Evolutionary conservation across 1,139 yeast species (phyloP), one percentile per base, ranked within the genome.

Genomic region (Pichia sp.): DNA sequence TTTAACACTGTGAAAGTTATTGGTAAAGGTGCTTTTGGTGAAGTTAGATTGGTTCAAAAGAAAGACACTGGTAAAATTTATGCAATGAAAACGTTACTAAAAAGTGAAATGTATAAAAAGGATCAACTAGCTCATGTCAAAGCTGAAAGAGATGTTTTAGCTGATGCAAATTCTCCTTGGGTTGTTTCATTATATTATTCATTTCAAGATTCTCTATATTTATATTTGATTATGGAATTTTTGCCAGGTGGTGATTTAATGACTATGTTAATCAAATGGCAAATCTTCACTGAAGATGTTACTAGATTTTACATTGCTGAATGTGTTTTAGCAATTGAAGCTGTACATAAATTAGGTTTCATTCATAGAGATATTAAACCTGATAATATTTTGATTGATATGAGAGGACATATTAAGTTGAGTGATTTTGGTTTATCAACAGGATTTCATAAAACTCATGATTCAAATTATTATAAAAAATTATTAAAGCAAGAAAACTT

Each of bases 191-290:
- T 85, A 53, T 84, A 82, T 61, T 85, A 85, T 62, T 85, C 94
- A 1, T 85, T 85, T 67, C 94, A 85, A 65, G 94, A 85, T 67
- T 65, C 84, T 1, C 83, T 83, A 58, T 84, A 85, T 60, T 68
- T 85, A 53, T 85, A 85, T 61, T 71, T 85, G 59, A 85, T 85
- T 57, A 85, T 85, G 94, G 94, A 85, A 61, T 85, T 84, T 62
- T 73, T 85, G 54, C 94, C 94, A 4, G 94, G 94, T 53, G 94
- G 94, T 56, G 94, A 85, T 67, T 71, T 85, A 57, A 85, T 85
- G 94, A 85, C 94, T 0, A 85, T 85, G 94, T 71, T 85, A 60
- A 85, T 85, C 59, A 78, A 89, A 67, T 85, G 94, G 94, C 90
- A 85, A 62, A 79, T 85, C 25, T 85, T 85, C 62, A 84, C 94